These are phyloP conservation scores for Paxillus rubicundulus DNA, from an alignment of 768 basidiomycete species.

Conservation along the genomic window DNA sequence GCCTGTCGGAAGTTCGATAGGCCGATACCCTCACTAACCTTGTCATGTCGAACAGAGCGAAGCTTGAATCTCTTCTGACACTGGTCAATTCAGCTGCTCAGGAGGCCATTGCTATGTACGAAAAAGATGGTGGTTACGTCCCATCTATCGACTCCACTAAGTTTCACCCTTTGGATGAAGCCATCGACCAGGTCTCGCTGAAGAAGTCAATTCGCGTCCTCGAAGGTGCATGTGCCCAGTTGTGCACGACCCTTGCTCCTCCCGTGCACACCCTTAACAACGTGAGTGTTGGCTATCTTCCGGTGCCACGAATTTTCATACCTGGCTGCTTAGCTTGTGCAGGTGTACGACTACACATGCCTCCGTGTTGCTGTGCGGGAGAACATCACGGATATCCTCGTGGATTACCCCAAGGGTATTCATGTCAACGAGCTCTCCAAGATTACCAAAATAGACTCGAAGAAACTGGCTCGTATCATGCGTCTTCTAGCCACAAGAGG, in stretches of 20 bases:
- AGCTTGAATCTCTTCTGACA: constrained; percentile 27
- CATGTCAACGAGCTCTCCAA: constrained; percentile 30
- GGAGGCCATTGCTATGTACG: constrained; percentile 34
- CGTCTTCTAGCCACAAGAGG: constrained; percentile 31
- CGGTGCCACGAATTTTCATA: not conserved
- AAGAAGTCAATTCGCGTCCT: constrained; percentile 26
- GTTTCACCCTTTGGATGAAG: constrained; percentile 35
- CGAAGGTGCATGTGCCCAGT: constrained; percentile 37
- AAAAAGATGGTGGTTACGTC: constrained; percentile 21
- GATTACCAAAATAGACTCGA: constrained; percentile 16
- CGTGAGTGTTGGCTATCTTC: constrained; percentile 16
- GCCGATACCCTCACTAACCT: not conserved
- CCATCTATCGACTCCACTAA: constrained; percentile 36
- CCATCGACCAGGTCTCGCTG: constrained; percentile 20
- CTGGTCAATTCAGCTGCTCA: constrained; percentile 33
- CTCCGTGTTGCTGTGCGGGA: constrained; percentile 27
- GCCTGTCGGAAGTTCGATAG: too few relatives aligned
- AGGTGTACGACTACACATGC: constrained; percentile 29
- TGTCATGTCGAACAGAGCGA: constrained; percentile 22
- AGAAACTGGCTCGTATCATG: constrained; percentile 31
- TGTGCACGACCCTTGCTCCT: constrained; percentile 34
- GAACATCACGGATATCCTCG: constrained; percentile 28
- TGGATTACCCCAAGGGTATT: constrained; percentile 29
- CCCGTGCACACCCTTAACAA: constrained; percentile 33
- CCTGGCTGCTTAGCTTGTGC: constrained; percentile 16